A percentile compares a stretch with the other conserved stretches of the same genome.
Evolutionary conservation across 2,329 filamentous ascomycete genomes (phyloP).

Genomic region (Botrytis fabae): DNA sequence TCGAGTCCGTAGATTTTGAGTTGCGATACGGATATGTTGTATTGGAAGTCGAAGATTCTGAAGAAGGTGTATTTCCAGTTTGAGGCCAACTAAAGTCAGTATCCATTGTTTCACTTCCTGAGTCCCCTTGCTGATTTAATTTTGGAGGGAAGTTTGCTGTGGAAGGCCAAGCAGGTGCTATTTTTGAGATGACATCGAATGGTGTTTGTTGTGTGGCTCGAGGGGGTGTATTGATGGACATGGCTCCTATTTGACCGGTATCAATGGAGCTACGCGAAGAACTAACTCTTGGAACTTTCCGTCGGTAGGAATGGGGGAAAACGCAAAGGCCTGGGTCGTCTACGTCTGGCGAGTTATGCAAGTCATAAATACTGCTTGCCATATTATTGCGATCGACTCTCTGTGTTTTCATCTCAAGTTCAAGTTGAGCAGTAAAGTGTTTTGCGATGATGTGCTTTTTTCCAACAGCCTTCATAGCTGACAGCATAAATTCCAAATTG

Average conservation of each 20-base stretch:
- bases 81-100: conserved; percentile 3
- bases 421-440: conserved; percentile 80
- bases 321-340: neutral
- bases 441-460: conserved; percentile 73
- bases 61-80: conserved; percentile 24
- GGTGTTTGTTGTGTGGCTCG: neutral
- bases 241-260: neutral
- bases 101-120: conserved; percentile 18
- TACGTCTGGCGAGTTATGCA: neutral
- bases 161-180: neutral
- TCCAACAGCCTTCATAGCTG: conserved; percentile 75
- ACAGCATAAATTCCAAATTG: conserved; percentile 72
- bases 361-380: neutral
- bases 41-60: conserved; percentile 22
- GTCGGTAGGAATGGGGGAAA: neutral
- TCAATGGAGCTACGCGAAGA: conserved; percentile 10
- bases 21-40: conserved; percentile 8
- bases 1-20: neutral
- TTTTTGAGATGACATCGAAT: neutral
- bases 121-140: neutral
- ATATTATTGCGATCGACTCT: conserved; percentile 17
- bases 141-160: neutral
- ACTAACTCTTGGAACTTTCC: neutral
- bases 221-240: neutral
- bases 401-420: conserved; percentile 69